phyloP scores from a whole-genome alignment of 768 basidiomycete genomes.

The Tricholoma matsutake region DNA sequence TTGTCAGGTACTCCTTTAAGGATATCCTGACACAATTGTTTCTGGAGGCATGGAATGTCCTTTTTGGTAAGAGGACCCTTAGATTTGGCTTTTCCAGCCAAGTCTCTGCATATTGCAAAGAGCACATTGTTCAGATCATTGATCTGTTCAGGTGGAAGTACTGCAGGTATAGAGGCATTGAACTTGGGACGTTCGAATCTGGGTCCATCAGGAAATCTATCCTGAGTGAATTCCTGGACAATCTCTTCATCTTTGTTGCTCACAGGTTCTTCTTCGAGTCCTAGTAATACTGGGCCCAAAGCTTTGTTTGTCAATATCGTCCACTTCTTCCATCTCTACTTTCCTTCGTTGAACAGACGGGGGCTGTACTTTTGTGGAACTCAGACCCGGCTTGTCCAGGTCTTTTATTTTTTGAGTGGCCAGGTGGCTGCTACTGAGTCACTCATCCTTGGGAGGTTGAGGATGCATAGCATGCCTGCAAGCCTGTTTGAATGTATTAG shows the following conservation, averaged over 20 bases:
- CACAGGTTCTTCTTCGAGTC: no score
- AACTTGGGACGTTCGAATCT: neutral
- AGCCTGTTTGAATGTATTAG: neutral
- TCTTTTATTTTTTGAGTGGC: neutral
- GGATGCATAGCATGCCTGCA: neutral
- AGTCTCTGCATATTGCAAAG: no score
- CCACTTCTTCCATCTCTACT: neutral
- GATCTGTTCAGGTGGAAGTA: neutral
- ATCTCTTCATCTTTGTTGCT: no score
- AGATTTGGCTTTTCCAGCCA: neutral
- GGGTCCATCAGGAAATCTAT: neutral
- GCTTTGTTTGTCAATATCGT: neutral
- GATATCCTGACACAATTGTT: neutral
- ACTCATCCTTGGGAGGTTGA: neutral
- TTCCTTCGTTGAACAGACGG: neutral
- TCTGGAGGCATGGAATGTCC: neutral
- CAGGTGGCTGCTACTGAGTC: neutral
- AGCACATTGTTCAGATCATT: neutral
- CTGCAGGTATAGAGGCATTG: neutral
- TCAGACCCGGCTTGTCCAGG: neutral
- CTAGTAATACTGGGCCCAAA: neutral
- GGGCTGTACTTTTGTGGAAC: neutral
- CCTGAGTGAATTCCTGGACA: no score
- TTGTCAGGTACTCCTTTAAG: neutral
- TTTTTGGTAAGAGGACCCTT: neutral